Percentiles rank a stretch among this genome's conserved stretches.
phyloP scores from a whole-genome alignment of 176 grass and related monocot species.

The Cocos nucifera region DNA sequence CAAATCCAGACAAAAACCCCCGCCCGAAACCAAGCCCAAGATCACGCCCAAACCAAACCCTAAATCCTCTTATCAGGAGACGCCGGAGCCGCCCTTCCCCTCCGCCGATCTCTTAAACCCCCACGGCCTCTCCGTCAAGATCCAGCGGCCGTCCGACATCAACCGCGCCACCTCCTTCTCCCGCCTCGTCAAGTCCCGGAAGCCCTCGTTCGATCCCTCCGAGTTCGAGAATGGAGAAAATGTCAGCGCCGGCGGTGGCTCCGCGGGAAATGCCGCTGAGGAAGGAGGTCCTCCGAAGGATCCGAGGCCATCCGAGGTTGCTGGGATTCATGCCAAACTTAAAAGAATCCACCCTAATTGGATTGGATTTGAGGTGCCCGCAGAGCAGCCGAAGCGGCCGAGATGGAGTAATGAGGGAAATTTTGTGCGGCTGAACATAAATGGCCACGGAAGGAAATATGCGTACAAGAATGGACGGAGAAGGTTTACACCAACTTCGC shows the following conservation, averaged over 20 bases:
- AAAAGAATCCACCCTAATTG: constrained; percentile 70
- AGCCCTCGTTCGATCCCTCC: constrained; percentile 48
- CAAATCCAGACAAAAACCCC: constrained; percentile 23
- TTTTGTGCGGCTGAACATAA: constrained; percentile 88
- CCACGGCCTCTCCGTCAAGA: constrained; percentile 38
- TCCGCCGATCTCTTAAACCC: constrained; percentile 36
- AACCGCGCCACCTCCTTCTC: constrained; percentile 38
- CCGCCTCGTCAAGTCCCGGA: constrained; percentile 56
- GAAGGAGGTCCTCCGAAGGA: not conserved
- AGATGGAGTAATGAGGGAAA: constrained; percentile 58
- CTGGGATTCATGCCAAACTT: constrained; percentile 23
- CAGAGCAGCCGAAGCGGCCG: constrained; percentile 36
- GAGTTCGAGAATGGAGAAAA: constrained; percentile 15
- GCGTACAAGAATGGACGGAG: constrained; percentile 52
- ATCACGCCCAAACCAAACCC: constrained; percentile 2
- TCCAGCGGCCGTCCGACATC: constrained; percentile 14
- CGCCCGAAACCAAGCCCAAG: constrained; percentile 4
- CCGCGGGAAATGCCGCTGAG: not conserved
- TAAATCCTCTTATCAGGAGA: constrained; percentile 1
- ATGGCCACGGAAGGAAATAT: constrained; percentile 58
- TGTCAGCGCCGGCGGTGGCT: not conserved
- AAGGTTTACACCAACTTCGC: constrained; percentile 33
- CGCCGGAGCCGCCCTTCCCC: constrained; percentile 11
- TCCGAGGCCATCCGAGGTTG: too few species aligned
- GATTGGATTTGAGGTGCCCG: constrained; percentile 14